These are phyloP conservation scores for Tympanopsis confertula DNA, from an alignment of 2,329 filamentous ascomycete species.

Conservation along the genomic window DNA sequence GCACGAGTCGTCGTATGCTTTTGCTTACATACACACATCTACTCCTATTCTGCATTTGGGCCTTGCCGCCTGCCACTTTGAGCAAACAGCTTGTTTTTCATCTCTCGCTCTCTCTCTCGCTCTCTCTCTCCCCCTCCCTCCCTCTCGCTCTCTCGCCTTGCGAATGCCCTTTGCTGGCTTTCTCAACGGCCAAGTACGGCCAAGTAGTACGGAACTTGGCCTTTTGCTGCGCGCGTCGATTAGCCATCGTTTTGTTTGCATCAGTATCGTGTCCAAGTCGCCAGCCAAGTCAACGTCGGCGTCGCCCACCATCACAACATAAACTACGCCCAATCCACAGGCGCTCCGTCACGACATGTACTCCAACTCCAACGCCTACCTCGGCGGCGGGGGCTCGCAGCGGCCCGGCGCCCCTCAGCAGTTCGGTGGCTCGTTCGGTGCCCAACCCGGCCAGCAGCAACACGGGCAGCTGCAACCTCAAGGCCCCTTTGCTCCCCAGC, in stretches of 20 bases:
- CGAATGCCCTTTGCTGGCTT: too few relatives aligned
- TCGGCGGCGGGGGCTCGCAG: constrained; percentile 68
- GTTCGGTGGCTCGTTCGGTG: constrained; percentile 37
- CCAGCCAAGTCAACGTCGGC: too few relatives aligned
- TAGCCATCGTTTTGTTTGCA: too few relatives aligned
- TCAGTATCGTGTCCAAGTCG: too few relatives aligned
- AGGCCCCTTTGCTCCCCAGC: constrained; percentile 43
- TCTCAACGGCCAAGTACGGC: neutral
- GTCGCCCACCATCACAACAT: neutral
- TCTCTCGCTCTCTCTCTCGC: too few relatives aligned
- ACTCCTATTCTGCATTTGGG: neutral
- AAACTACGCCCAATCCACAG: neutral
- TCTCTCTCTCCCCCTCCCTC: too few relatives aligned
- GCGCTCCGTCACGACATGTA: constrained; percentile 51
- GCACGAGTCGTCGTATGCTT: too few relatives aligned
- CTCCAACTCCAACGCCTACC: constrained; percentile 75
- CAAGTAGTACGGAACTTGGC: neutral
- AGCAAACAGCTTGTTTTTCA: too few relatives aligned
- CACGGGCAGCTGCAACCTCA: constrained; percentile 35
- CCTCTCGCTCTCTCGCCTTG: too few relatives aligned
- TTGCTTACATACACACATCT: neutral
- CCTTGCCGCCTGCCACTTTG: too few relatives aligned
- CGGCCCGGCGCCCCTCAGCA: constrained; percentile 55
- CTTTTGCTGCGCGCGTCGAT: too few relatives aligned
- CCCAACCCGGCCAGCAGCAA: constrained; percentile 30